A percentile compares a stretch with the other conserved stretches of the same genome.
These are phyloP conservation scores for Fraxinus angustifolia DNA, from an alignment of 305 asterid genomes.

Conservation along the genomic window DNA sequence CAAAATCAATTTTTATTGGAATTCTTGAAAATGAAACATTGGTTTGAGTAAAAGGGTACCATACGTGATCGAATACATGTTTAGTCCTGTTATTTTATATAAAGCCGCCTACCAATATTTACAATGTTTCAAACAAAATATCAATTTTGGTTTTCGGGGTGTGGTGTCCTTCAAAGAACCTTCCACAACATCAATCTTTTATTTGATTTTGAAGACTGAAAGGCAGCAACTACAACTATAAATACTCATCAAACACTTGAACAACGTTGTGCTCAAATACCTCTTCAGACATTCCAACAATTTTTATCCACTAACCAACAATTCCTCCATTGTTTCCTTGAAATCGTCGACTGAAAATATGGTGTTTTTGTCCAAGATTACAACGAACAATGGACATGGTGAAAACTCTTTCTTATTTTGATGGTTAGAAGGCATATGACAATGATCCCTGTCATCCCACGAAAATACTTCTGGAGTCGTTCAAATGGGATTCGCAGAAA, in stretches of 20 bases:
- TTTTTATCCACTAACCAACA: not conserved
- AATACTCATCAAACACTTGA: not conserved
- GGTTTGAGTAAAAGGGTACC: not conserved
- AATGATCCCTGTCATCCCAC: slow-evolving; percentile 56
- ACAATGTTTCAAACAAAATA: not conserved
- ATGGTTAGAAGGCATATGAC: slow-evolving; percentile 83
- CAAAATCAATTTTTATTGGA: not conserved
- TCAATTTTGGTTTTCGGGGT: not conserved
- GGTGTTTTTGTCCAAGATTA: slow-evolving; percentile 53
- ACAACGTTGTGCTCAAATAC: not conserved
- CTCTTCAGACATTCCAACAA: not conserved
- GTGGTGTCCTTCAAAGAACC: not conserved
- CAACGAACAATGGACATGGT: slow-evolving; percentile 61
- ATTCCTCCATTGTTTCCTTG: not conserved
- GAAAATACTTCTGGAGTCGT: slow-evolving; percentile 55
- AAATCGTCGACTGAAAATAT: slow-evolving; percentile 14
- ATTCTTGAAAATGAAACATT: not conserved
- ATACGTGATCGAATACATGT: too few species aligned
- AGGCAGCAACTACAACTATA: not conserved
- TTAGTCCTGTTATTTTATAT: too few species aligned
- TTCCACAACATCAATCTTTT: not conserved
- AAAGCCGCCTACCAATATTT: not conserved
- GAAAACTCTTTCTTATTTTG: slow-evolving; percentile 66
- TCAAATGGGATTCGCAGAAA: slow-evolving; percentile 84
- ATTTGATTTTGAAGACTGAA: not conserved